A percentile compares a stretch with the other conserved stretches of the same genome.
phyloP scores from a whole-genome alignment of 1,139 yeast species.

The Nakaseomyces uthaithaninus region DNA sequence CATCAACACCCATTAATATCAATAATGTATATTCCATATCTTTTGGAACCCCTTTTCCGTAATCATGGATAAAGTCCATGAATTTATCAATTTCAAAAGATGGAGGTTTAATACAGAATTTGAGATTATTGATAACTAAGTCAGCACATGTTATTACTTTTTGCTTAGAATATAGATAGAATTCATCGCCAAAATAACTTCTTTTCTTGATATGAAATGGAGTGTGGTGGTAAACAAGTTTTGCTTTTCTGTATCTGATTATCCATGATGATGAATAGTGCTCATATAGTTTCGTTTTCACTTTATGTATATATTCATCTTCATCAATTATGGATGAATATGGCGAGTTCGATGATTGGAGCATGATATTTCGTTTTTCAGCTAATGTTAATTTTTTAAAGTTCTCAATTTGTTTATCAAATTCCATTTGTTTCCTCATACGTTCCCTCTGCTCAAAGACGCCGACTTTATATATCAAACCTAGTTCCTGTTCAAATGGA shows the following conservation, averaged over 20 bases:
- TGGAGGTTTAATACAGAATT: constrained; percentile 45
- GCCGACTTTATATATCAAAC: constrained; percentile 66
- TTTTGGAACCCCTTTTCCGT: constrained; percentile 73
- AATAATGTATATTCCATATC: constrained; percentile 55
- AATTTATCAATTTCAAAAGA: constrained; percentile 43
- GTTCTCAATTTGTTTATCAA: constrained; percentile 34
- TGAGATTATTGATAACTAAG: constrained; percentile 40
- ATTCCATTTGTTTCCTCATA: constrained; percentile 46
- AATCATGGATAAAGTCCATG: constrained; percentile 50
- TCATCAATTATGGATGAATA: neutral
- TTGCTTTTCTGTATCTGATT: constrained; percentile 42
- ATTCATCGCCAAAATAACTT: constrained; percentile 16
- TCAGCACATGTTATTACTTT: constrained; percentile 24
- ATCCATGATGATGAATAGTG: constrained; percentile 53
- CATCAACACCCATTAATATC: constrained; percentile 42
- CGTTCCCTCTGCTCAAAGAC: constrained; percentile 58
- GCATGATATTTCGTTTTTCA: neutral
- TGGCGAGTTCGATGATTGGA: neutral
- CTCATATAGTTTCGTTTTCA: constrained; percentile 26
- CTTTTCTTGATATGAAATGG: constrained; percentile 20
- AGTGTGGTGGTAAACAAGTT: constrained; percentile 33
- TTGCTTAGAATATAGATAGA: constrained; percentile 17
- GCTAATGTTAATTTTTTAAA: neutral
- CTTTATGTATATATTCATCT: constrained; percentile 9
- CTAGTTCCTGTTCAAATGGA: constrained; percentile 74